phyloP scores from a whole-genome alignment of 1,284 basidiomycete species.

The Puccinia polysora region DNA sequence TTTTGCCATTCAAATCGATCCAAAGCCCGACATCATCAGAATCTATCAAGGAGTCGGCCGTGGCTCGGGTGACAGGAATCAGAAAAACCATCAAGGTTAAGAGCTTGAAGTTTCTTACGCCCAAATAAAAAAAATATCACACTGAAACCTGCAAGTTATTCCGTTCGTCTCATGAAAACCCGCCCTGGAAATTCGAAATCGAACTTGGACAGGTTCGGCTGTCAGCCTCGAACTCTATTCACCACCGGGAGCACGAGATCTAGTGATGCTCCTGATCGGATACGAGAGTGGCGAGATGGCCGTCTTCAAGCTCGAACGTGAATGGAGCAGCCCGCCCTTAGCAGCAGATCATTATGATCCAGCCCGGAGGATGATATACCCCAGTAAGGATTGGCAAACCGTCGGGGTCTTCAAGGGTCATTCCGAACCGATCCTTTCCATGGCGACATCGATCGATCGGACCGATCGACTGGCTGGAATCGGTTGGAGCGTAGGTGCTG shows the following conservation, averaged over 20 bases:
- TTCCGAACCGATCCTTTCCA: slow-evolving; percentile 4
- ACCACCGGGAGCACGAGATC: background rate
- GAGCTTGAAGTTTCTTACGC: background rate
- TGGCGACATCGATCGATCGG: background rate
- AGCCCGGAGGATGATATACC: too few relatives aligned
- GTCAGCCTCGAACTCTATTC: background rate
- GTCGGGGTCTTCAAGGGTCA: slow-evolving; percentile 7
- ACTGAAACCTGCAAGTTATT: slow-evolving; percentile 3
- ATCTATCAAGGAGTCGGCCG: slow-evolving; percentile 12
- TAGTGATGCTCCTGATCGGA: slow-evolving; percentile 1
- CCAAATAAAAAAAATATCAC: background rate
- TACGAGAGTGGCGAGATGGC: slow-evolving; percentile 6
- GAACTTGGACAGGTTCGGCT: background rate
- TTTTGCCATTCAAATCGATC: background rate
- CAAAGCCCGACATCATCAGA: background rate
- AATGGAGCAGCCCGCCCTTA: too few relatives aligned
- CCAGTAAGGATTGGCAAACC: too few relatives aligned
- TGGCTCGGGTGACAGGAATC: background rate
- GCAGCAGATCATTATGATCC: too few relatives aligned
- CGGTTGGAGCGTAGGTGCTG: slow-evolving; percentile 15
- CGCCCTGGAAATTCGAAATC: too few relatives aligned
- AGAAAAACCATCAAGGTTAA: background rate
- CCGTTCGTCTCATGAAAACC: too few relatives aligned
- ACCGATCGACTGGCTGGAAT: background rate
- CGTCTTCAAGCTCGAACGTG: background rate